phyloP scores from a whole-genome alignment of 2,329 filamentous ascomycete genomes.

The Sporothrix pallida region DNA sequence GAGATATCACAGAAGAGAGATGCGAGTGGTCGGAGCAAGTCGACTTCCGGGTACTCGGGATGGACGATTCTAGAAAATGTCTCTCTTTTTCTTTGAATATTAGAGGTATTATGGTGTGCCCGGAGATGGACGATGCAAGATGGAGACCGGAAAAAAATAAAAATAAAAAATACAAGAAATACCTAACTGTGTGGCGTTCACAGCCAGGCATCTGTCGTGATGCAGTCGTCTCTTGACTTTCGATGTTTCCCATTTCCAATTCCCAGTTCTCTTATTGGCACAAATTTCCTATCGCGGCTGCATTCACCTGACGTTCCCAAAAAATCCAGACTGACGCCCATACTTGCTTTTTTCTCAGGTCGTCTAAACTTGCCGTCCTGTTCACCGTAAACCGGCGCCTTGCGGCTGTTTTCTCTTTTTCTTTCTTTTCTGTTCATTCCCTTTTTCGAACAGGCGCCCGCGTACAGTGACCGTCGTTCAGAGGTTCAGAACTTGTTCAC shows the following conservation, averaged over 20 bases:
- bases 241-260: neutral
- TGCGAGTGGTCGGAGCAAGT: neutral
- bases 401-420: neutral
- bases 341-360: neutral
- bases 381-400: neutral
- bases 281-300: neutral
- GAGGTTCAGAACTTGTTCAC: neutral
- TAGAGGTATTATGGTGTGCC: neutral
- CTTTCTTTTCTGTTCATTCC: neutral
- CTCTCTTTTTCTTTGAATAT: no score
- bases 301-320: neutral
- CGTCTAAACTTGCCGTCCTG: neutral
- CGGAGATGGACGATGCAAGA: slow-evolving; percentile 10
- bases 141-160: neutral
- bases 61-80: neutral
- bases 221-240: neutral
- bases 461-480: neutral
- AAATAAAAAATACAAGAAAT: neutral
- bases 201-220: neutral
- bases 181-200: neutral
- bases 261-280: neutral
- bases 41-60: neutral
- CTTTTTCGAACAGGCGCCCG: no score
- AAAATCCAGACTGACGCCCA: no score
- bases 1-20: neutral